Base-by-base conservation (phyloP, 2,329 filamentous ascomycete species). In the Eurotiales sp. region DNA sequence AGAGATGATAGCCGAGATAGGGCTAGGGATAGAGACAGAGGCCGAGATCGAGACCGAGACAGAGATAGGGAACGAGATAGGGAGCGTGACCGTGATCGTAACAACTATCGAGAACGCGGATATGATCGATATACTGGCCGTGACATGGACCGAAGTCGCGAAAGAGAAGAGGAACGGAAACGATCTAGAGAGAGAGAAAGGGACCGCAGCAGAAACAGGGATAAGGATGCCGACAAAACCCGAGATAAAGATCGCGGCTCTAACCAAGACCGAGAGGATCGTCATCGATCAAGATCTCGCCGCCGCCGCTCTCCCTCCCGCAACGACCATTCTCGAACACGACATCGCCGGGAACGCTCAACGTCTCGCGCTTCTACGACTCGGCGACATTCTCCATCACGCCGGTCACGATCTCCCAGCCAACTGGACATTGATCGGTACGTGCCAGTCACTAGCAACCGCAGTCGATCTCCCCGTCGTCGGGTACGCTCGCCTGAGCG, bases 391-490 rank as follows among this genome's bases (percentile, higher is more conserved):
- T 60, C 60, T 40, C 55, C 54, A n/a, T 59, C 53, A 19, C 46
- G 51, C 21, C 43, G 50, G 19, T 55, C 55, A 27, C 55, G 57
- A 36, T 61, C 63, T 42, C 57, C 53, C 25, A 63, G 61, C 46
- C 56, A 63, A 47, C 61, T 69, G 27, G 71, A 72, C 50, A 73
- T 73, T 51, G 71, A 73, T 56, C 69, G 71, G n/a, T 73, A 73
- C 51, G 68, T 73, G 2, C 71, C 71, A 7, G 50, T 65, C 11
- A 72, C 67, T 8, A 72, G 69, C 52, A 64, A 64, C 36, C 65
- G 70, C 32, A 73, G 70, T 55, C 64, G 68, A 29, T 72, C 70
- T 21, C 71, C 71, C 14, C 65, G 70, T 45, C 67, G 70, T 21
- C 64, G 71, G 25, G 57, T 65, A 3, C 63, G 69, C 19, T 70